These are phyloP conservation scores for Setaria italica DNA, from an alignment of 202 grass and related monocot genomes.

Conservation along the genomic window DNA sequence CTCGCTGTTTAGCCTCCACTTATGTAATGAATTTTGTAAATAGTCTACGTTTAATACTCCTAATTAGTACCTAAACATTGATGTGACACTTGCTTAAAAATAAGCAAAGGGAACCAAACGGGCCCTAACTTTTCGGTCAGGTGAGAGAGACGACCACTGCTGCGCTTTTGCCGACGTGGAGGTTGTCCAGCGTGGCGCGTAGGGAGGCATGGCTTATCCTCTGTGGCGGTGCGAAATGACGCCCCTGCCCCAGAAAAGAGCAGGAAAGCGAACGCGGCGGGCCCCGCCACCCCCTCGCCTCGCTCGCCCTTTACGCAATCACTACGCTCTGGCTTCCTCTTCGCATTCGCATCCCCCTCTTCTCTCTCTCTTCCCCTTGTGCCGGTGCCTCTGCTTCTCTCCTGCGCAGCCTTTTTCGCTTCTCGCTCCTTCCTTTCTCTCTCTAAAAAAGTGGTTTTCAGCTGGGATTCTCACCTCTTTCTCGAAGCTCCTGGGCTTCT, in stretches of 20 bases:
- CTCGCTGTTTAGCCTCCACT: too few species aligned
- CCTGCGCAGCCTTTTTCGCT: background rate
- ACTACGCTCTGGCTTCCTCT: background rate
- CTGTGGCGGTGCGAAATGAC: background rate
- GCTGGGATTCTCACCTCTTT: constrained; percentile 1
- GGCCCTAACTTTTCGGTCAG: too few species aligned
- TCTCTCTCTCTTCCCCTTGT: background rate
- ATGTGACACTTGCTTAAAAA: too few species aligned
- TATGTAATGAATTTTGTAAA: too few species aligned
- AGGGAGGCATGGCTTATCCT: background rate
- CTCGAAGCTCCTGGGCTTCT: constrained; percentile 19
- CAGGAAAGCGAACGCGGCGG: constrained; percentile 49
- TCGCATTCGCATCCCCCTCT: background rate
- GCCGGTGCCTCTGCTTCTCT: background rate
- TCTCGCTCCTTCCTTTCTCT: background rate
- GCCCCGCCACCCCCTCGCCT: constrained; percentile 50
- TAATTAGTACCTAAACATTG: too few species aligned
- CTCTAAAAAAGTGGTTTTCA: constrained; percentile 2
- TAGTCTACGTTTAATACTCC: too few species aligned
- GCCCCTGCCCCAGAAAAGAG: constrained; percentile 40
- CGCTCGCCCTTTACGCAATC: background rate
- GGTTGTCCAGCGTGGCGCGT: background rate
- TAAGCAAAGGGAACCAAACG: too few species aligned
- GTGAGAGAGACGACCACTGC: too few species aligned
- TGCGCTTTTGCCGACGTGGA: background rate